Percentiles rank a stretch among this genome's conserved stretches.
Evolutionary conservation across 306 rosid species (phyloP).

Genomic region (Abrus pulchellus): DNA sequence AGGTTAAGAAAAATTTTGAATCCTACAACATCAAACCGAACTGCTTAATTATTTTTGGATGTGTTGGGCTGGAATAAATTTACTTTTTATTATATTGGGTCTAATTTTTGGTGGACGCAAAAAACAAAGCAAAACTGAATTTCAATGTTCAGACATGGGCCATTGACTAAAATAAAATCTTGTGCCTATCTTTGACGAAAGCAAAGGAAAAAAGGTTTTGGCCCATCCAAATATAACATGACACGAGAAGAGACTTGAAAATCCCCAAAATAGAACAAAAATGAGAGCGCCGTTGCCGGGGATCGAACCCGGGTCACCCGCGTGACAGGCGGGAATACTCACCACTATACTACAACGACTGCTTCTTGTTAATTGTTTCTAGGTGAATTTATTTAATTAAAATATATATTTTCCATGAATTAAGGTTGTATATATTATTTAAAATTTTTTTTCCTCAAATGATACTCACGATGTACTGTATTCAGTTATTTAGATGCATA

Average conservation of each 20-base stretch:
- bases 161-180: no score
- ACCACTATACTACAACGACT: conserved; percentile 53
- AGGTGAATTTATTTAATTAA: no score
- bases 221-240: neutral
- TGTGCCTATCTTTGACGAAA: neutral
- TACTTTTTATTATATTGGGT: neutral
- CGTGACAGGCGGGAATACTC: conserved; percentile 39
- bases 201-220: neutral
- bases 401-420: no score
- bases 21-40: no score
- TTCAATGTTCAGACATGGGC: no score
- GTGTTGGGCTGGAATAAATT: neutral
- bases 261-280: neutral
- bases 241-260: neutral
- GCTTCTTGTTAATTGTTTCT: neutral
- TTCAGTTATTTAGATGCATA: neutral
- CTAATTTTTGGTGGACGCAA: neutral
- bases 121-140: no score
- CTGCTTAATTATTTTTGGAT: no score
- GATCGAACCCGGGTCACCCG: conserved; percentile 51
- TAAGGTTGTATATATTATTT: no score
- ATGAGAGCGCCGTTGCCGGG: conserved; percentile 44
- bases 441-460: no score
- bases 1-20: no score
- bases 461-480: no score